Evolutionary conservation across 257 asterid species (phyloP).

Genomic region (Nicotiana noctiflora): DNA sequence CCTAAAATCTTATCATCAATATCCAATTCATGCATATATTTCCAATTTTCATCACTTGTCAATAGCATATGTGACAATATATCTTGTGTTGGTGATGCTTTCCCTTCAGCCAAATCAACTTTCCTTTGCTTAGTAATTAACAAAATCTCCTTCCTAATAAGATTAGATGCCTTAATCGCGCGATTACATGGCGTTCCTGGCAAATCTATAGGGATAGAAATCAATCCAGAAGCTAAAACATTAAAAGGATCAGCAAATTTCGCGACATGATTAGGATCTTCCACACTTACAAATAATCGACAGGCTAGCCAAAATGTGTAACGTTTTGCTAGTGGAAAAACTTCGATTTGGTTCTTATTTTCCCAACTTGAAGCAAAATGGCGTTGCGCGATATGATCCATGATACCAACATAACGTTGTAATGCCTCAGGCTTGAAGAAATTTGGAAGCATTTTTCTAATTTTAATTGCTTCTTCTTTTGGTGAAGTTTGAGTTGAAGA

Average conservation of each 20-base stretch:
- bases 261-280: slow-evolving; percentile 38
- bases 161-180: slow-evolving; percentile 45
- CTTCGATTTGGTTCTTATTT: slow-evolving; percentile 28
- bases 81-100: slow-evolving; percentile 45
- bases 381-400: slow-evolving; percentile 39
- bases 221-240: slow-evolving; percentile 38
- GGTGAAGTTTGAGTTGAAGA: slow-evolving; percentile 40
- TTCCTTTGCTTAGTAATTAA: slow-evolving; percentile 38
- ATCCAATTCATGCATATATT: slow-evolving; percentile 47
- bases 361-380: slow-evolving; percentile 48
- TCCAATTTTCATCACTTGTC: slow-evolving; percentile 45
- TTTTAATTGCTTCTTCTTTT: slow-evolving; percentile 48
- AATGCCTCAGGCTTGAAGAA: slow-evolving; percentile 49
- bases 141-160: slow-evolving; percentile 31
- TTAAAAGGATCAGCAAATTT: slow-evolving; percentile 41
- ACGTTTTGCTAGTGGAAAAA: slow-evolving; percentile 40
- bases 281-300: slow-evolving; percentile 39
- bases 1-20: slow-evolving; percentile 59
- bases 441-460: slow-evolving; percentile 53
- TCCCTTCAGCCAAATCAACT: slow-evolving; percentile 38
- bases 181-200: slow-evolving; percentile 50
- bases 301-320: slow-evolving; percentile 54
- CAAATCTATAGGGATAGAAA: slow-evolving; percentile 44
- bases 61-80: slow-evolving; percentile 54
- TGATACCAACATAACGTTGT: slow-evolving; percentile 41